Evolutionary conservation across 768 basidiomycete species (phyloP), one percentile per base, ranked within the genome.

Genomic region (Omphalotus guepiniiformis): DNA sequence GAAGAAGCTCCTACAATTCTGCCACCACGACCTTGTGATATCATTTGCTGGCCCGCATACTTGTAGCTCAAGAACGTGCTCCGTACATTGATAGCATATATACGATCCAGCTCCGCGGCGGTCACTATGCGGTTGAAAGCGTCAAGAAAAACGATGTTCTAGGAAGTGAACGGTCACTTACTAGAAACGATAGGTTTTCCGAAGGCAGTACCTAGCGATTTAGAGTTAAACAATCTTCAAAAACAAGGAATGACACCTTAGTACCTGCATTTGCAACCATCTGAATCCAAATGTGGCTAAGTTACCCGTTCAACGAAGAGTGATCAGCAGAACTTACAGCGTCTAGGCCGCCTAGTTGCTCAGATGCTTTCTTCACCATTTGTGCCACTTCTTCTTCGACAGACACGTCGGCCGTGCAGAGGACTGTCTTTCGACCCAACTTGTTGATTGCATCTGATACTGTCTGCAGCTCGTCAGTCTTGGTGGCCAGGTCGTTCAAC

Each of bases 41-140:
- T 55, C 64, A 71, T 63, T 39, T 69, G 42, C 25, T 46, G 37
- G 12, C 48, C 60, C 19, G 61, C 60, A 22, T 64, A 58, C 45
- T 66, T 67, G 56, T 67, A 71, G 47, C 64, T 63, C 13, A 67
- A 48, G 45, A 69, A 65, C 9, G 57, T 36, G 2, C 64, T 64
- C 3, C 59, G 55, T 0, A 55, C 53, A 36, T 71, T 71, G 42
- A 68, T 54, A 16, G 41, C 30, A 25, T 61, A 48, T 1, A 58
- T 6, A 4, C 41, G 34, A 29, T 67, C 63, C 32, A 48, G 56
- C 6, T 60, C 43, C 8, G 63, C 58, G 18, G 46, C 7, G 11
- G 40, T 26, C 9, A n/a, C 46, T 47, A 9, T 25, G 11, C 3
- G 12, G 16, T 29, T 11, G 16, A 0, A 18, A 27, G 12, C 11